These are phyloP conservation scores for Coemansia pectinata DNA, from an alignment of 192 early-diverging fungal species.

Conservation along the genomic window DNA sequence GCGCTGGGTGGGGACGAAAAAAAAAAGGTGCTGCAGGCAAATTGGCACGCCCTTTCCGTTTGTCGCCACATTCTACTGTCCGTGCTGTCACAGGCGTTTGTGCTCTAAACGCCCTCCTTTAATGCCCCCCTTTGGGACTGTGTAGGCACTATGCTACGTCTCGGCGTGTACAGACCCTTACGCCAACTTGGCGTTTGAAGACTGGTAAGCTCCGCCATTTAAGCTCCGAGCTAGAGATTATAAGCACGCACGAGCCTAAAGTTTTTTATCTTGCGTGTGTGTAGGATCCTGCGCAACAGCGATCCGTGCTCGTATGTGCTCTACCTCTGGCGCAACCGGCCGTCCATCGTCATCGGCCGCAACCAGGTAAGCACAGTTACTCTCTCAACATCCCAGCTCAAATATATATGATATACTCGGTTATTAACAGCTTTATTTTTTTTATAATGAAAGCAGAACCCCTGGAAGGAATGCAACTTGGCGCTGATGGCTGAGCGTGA, in stretches of 20 bases:
- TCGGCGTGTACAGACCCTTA: constrained; percentile 47
- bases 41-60: background rate
- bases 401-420: background rate
- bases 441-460: constrained; percentile 63
- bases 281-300: constrained; percentile 76
- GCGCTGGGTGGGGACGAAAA: background rate
- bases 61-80: constrained; percentile 3
- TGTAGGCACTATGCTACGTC: constrained; percentile 41
- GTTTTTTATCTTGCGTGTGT: background rate
- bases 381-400: background rate
- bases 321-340: constrained; percentile 86
- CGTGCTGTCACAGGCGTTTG: background rate
- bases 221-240: background rate
- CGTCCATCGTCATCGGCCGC: constrained; percentile 89
- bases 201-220: constrained; percentile 23
- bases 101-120: background rate
- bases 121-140: background rate
- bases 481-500: constrained; percentile 61
- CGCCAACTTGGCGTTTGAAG: constrained; percentile 56
- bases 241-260: background rate
- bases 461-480: constrained; percentile 94
- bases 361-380: constrained; percentile 70
- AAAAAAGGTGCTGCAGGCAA: background rate
- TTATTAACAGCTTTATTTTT: background rate
- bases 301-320: constrained; percentile 68